Base-by-base conservation (phyloP, 2,329 filamentous ascomycete species). In the Bipolaris cookei region DNA sequence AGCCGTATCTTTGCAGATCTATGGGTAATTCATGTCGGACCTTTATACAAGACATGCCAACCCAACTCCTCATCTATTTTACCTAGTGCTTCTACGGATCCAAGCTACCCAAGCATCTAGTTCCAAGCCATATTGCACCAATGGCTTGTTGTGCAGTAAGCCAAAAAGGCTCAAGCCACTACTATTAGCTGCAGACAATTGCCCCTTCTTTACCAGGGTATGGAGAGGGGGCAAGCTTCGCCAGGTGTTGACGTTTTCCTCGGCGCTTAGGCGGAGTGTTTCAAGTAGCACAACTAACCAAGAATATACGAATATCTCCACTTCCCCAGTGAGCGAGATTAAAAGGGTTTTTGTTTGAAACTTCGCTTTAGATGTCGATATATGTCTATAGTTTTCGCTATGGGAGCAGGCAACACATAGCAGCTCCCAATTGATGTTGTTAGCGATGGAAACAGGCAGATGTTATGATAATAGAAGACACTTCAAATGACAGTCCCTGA, bases 271-370 rank as follows among this genome's bases (percentile, higher is more conserved):
- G 51, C 55, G 44, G 47, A 30, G 58, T 54, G 50, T 58, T 59
- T 58, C 54, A 56, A 51, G 61, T 61, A 61, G 63, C 61, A 63
- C 61, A 8, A 47, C 57, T 63, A 66, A 51, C 57, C 53, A 30
- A 50, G 51, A 18, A 25, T 49, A 42, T 8, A 45, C 32, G 34
- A 28, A 6, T 30, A 50, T 58, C 51, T 61, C 58, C 62, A 63
- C 65, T 52, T 59, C 54, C 50, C 52, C 38, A 41, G 11, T 28
- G 25, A 28, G 45, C 56, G 53, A 54, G 61, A 58, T 48, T 46
- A 62, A 42, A 54, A 48, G 51, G 55, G 51, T 48, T 28, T 42
- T 42, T 51, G 38, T 47, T 60, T 54, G 61, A 67, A 67, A 66
- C 59, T 60, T 6, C 8, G 4, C 38, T 7, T 14, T 6, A 41